phyloP scores from a whole-genome alignment of 139 green algal species.

The Pseudopediastrum boryanum region DNA sequence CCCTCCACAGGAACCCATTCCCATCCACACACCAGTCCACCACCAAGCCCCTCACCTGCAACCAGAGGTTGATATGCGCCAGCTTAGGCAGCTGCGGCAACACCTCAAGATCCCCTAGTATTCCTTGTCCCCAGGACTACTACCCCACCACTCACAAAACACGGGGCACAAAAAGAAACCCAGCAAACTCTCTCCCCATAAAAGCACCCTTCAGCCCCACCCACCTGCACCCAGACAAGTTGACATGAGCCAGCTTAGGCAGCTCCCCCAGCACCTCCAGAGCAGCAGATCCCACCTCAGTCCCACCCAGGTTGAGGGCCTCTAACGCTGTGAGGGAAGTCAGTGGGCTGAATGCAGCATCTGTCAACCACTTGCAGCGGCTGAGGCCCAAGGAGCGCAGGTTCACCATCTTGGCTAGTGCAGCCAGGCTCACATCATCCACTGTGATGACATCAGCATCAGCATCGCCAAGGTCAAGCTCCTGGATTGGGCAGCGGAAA shows the following conservation, averaged over 20 bases:
- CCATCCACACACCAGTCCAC: too few species aligned
- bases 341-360: constrained; percentile 17
- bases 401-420: background rate
- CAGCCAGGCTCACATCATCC: constrained; percentile 25
- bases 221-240: constrained; percentile 32
- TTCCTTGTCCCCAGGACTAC: too few species aligned
- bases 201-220: too few species aligned
- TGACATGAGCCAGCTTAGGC: constrained; percentile 11
- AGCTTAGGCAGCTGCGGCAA: too few species aligned
- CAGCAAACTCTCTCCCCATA: too few species aligned
- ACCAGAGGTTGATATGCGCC: too few species aligned
- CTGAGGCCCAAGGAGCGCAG: constrained; percentile 18
- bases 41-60: too few species aligned
- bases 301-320: constrained; percentile 22
- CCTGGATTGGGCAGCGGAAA: constrained; percentile 4
- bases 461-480: constrained; percentile 33
- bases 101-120: too few species aligned
- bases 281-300: constrained; percentile 16
- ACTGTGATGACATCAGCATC: constrained; percentile 36
- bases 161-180: too few species aligned
- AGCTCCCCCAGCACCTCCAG: constrained; percentile 14
- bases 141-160: too few species aligned
- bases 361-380: constrained; percentile 32
- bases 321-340: constrained; percentile 10
- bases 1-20: too few species aligned